Base-by-base conservation (phyloP, 331 rosid species). In the Arachis monticola region DNA sequence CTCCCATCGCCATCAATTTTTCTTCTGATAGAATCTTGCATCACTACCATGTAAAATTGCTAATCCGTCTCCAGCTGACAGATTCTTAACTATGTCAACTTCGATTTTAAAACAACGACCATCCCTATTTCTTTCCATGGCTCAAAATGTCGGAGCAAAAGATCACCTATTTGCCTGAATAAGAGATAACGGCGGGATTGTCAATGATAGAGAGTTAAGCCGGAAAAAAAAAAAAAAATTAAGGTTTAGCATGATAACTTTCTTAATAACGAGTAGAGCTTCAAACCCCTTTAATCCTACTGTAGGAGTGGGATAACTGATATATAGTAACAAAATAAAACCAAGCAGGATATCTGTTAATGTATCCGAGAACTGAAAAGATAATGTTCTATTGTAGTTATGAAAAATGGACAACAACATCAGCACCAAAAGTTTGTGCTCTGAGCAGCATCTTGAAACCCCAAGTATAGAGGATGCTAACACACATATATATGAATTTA, bases 151-250 rank as follows among this genome's bases (percentile, higher is more conserved):
- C 64, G 46, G 72, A 53, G 72, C 70, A 35, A 68, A 64, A 58
- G 35, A 32, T 79, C 77, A 87, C 78, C 87, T 83, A 81, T 75
- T 79, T 77, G 77, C 10, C 90, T 86, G 83, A 45, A 78, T 64
- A 67, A 81, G 13, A 60, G 69, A 41, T 38, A 67, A 66, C 48
- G 31, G n/a, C 48, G 31, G n/a, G 60, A 67, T 10, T 53, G 53
- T 61, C 77, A 67, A 30, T 72, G 61, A 63, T 3, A 66, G 42
- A 14, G 56, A 46, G 63, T 7, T 2, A 48, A 59, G 60, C 42
- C 14, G 66, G 63, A 22, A 44, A 51, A 8, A 51, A 44, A 67
- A 31, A 44, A 50, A 10, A 50, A 38, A 56, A 55, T 41, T 8
- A 44, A 64, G 48, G 51, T 53, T 41, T 30, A 42, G 61, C 22